Percentiles rank a stretch among this genome's conserved stretches.
Conservation (phyloP, 768 basidiomycete species). For the Cystobasidium ongulense region DNA sequence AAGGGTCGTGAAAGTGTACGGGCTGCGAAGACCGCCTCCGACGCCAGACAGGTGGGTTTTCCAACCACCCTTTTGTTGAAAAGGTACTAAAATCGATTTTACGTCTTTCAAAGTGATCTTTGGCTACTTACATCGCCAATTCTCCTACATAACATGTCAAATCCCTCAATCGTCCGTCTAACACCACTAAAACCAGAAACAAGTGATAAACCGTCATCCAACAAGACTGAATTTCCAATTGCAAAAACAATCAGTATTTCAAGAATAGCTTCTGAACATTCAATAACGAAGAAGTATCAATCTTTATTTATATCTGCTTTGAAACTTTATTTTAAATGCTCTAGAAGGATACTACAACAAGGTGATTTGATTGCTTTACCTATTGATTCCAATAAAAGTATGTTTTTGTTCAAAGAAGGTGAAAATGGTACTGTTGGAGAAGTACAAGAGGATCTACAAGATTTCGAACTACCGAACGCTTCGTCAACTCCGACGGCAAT, state of each 20-base stretch:
- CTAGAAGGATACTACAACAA: slow-evolving; percentile 56
- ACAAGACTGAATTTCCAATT: slow-evolving; percentile 51
- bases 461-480: slow-evolving; percentile 16
- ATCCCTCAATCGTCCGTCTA: neutral
- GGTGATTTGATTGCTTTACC: slow-evolving; percentile 65
- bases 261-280: slow-evolving; percentile 67
- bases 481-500: slow-evolving; percentile 47
- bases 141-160: neutral
- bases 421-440: slow-evolving; percentile 14
- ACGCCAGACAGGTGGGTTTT: neutral
- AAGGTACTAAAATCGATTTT: neutral
- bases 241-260: slow-evolving; percentile 67
- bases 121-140: slow-evolving; percentile 21
- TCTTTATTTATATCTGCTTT: slow-evolving; percentile 56
- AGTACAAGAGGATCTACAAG: slow-evolving; percentile 38
- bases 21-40: neutral
- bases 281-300: slow-evolving; percentile 61
- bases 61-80: neutral
- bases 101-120: neutral
- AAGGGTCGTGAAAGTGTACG: slow-evolving; percentile 15
- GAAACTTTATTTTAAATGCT: slow-evolving; percentile 56
- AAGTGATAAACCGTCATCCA: neutral
- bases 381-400: slow-evolving; percentile 49
- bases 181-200: neutral
- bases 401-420: slow-evolving; percentile 41